Percentiles rank a stretch among this genome's conserved stretches.
These are phyloP conservation scores for Pythium aquatile DNA, from an alignment of 352 stramenopile genomes.

Conservation along the genomic window DNA sequence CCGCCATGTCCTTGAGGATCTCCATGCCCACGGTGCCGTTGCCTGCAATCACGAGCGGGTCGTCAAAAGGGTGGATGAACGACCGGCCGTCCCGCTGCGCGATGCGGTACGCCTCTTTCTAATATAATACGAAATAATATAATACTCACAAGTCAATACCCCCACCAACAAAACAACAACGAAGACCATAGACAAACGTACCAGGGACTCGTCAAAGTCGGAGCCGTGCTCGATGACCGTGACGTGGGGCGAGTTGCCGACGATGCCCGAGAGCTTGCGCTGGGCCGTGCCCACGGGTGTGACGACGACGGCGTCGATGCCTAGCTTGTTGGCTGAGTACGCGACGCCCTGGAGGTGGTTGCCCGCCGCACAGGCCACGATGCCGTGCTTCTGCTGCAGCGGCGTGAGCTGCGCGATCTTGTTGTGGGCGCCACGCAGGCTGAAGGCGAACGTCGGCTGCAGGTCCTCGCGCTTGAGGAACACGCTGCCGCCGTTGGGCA, in stretches of 20 bases:
- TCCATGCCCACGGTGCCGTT: slow-evolving; percentile 97
- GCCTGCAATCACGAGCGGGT: slow-evolving; percentile 96
- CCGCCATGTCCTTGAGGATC: slow-evolving; percentile 87
- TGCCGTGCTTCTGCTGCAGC: slow-evolving; percentile 74
- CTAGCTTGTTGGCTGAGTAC: slow-evolving; percentile 92
- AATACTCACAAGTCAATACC: neutral
- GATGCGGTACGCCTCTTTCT: slow-evolving; percentile 91
- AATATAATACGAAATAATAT: neutral
- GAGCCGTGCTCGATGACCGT: slow-evolving; percentile 94
- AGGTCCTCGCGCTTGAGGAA: slow-evolving; percentile 96
- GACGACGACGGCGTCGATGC: slow-evolving; percentile 94
- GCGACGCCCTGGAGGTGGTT: slow-evolving; percentile 98
- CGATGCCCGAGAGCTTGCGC: slow-evolving; percentile 84
- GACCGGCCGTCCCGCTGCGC: slow-evolving; percentile 90
- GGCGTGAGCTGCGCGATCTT: slow-evolving; percentile 95
- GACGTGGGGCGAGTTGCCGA: slow-evolving; percentile 58
- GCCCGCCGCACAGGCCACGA: slow-evolving; percentile 82
- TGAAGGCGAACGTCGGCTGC: slow-evolving; percentile 98
- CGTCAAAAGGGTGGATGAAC: slow-evolving; percentile 98
- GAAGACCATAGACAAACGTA: slow-evolving; percentile 21
- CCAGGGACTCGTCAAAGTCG: slow-evolving; percentile 95
- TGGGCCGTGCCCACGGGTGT: slow-evolving; percentile 94
- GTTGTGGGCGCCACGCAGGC: slow-evolving; percentile 98
- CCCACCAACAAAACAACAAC: neutral
- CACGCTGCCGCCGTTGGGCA: slow-evolving; percentile 65